phyloP scores from a whole-genome alignment of 257 asterid genomes.

The Solanum rostratum region DNA sequence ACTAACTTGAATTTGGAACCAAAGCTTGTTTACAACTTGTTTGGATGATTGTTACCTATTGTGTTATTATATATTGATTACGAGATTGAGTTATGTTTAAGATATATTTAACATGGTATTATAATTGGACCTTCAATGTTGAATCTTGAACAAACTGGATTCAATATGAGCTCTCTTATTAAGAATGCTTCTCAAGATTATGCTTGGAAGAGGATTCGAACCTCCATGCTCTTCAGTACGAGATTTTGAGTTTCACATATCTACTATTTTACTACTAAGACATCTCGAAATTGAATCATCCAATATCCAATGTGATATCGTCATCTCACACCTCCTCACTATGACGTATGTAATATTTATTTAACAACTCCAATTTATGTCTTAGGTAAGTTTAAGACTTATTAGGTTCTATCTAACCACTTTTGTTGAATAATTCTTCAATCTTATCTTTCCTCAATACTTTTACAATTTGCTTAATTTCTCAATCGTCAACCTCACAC shows the following conservation, averaged over 20 bases:
- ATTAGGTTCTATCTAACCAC: too few relatives aligned
- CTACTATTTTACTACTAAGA: too few relatives aligned
- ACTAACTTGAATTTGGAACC: not conserved
- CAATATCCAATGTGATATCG: not conserved
- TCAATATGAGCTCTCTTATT: not conserved
- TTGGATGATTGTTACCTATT: not conserved
- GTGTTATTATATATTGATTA: too few relatives aligned
- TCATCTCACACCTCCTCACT: not conserved
- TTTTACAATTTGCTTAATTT: not conserved
- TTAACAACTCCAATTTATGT: not conserved
- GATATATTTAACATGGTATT: not conserved
- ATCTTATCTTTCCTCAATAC: too few relatives aligned
- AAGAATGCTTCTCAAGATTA: not conserved
- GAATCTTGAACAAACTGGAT: not conserved
- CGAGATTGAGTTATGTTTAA: too few relatives aligned
- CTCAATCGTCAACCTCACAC: not conserved
- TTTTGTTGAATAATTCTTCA: not conserved
- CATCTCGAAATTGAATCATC: too few relatives aligned
- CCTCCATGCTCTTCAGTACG: too few relatives aligned
- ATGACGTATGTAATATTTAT: not conserved
- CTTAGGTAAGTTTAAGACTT: too few relatives aligned
- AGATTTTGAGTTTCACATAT: not conserved
- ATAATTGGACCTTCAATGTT: accelerated
- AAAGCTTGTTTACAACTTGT: not conserved
- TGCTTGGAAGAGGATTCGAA: not conserved